phyloP scores from a whole-genome alignment of 495 filamentous ascomycete species.

The Cudoniella acicularis region DNA sequence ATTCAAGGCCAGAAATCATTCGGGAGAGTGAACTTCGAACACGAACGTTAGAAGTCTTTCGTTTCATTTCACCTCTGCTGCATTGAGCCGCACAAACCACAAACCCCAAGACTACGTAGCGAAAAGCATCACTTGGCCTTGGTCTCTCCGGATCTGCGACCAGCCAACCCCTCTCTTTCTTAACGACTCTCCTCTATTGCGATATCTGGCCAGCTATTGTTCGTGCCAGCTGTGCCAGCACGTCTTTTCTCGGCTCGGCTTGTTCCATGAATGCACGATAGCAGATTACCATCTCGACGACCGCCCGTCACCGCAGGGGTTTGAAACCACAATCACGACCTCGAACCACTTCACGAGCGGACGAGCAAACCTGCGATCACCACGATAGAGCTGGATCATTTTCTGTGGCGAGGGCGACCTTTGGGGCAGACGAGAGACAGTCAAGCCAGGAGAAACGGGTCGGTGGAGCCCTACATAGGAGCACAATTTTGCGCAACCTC shows the following conservation, averaged over 20 bases:
- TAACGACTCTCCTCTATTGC: neutral
- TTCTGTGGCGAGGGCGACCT: neutral
- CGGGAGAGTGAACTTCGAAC: too few relatives aligned
- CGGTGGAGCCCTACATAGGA: conserved; percentile 1
- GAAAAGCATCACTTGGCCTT: neutral
- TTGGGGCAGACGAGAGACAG: neutral
- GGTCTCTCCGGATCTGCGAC: neutral
- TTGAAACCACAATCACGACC: neutral
- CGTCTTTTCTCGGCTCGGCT: neutral
- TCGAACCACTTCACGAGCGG: neutral
- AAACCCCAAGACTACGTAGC: neutral
- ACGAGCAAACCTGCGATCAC: neutral
- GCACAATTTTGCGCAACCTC: neutral
- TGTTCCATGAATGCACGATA: neutral
- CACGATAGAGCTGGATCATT: neutral
- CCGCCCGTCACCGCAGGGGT: neutral
- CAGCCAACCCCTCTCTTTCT: neutral
- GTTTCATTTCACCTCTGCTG: neutral
- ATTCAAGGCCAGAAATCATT: neutral
- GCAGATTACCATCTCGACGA: neutral
- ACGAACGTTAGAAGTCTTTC: neutral
- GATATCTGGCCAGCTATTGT: neutral
- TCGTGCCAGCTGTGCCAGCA: neutral
- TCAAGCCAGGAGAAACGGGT: neutral
- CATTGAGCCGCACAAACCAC: neutral